phyloP scores from a whole-genome alignment of 2,329 filamentous ascomycete genomes.

The Acrocalymma vagum region DNA sequence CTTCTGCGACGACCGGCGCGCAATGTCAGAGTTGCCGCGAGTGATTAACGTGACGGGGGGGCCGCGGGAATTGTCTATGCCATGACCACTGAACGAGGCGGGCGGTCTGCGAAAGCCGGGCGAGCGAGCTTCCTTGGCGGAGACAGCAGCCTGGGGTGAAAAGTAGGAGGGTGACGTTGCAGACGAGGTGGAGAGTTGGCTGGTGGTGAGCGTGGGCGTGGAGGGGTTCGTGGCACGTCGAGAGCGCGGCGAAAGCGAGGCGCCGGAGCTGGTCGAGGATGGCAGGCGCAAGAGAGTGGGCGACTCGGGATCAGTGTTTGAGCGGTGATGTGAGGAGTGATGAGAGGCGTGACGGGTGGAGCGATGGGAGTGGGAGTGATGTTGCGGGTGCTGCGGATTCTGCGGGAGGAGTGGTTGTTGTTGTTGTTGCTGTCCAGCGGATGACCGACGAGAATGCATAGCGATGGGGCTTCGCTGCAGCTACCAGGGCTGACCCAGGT shows the following conservation, averaged over 20 bases:
- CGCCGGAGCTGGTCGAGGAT: slow-evolving; percentile 27
- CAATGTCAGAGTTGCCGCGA: slow-evolving; percentile 46
- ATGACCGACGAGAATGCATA: slow-evolving; percentile 22
- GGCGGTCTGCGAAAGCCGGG: slow-evolving; percentile 50
- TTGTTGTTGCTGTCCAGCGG: slow-evolving; percentile 21
- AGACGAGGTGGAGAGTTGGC: slow-evolving; percentile 24
- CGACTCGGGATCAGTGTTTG: slow-evolving; percentile 29
- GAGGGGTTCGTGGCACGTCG: slow-evolving; percentile 37
- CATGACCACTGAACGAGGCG: slow-evolving; percentile 58
- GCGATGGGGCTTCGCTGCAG: slow-evolving; percentile 26
- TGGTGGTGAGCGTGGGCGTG: slow-evolving; percentile 31
- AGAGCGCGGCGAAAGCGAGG: slow-evolving; percentile 30
- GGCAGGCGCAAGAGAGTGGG: slow-evolving; percentile 42
- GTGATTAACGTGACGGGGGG: slow-evolving; percentile 62
- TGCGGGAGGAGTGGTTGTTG: slow-evolving; percentile 9
- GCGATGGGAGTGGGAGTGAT: neutral
- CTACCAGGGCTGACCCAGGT: no score
- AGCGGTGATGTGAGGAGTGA: slow-evolving; percentile 35
- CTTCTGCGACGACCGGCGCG: slow-evolving; percentile 37
- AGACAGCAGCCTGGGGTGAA: slow-evolving; percentile 35
- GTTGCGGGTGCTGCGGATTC: slow-evolving; percentile 9
- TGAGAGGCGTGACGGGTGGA: slow-evolving; percentile 4
- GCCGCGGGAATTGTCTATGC: slow-evolving; percentile 59
- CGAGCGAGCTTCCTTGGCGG: slow-evolving; percentile 39
- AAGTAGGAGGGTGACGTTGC: slow-evolving; percentile 41